Evolutionary conservation across 2,329 filamentous ascomycete genomes (phyloP), one percentile per base, ranked within the genome.

Genomic region (Pseudogymnoascus sp.): DNA sequence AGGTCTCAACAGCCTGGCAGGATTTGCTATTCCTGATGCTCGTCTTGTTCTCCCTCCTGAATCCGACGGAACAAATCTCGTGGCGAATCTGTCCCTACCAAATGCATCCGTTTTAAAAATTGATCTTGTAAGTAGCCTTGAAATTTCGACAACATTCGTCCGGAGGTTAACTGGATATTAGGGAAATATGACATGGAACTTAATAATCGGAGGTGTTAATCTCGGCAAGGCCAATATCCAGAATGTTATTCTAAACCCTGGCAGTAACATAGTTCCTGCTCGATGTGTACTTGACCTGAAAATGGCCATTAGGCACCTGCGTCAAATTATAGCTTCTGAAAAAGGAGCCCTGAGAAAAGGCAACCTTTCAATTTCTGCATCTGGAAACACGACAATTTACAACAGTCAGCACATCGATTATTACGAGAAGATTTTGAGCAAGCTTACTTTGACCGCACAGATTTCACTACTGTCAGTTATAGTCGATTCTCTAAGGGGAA

Each of bases 331-430:
- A 13, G 40, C 40, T 6, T 21, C 40, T 13, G 19, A 44, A 44
- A 5, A 5, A 10, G 40, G 4, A 4, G 16, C 16, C 40, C 19
- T 44, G 40, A 14, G 6, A 44, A 24, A 24, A 6, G 40, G 40
- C 19, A 14, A 24, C 19, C 40, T 62, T 62, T 7, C 21, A 6
- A 50, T 62, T 50, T 47, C 42, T 29, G 37, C 61, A n/a, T 33
- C 61, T n/a, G 61, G 61, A 11, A 62, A 62, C 37, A 19, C 61
- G 19, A 62, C 38, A 3, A 7, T 33, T n/a, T 62, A 50, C n/a
- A 62, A 62, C 42, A 37, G 40, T n/a, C 21, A 62, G 7, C 61
- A 50, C 29, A 24, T 62, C 29, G 33, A 40, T 47, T 62, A 50
- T 29, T 62, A 53, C 21, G 61, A 62, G 24, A 21, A 62, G 7